phyloP scores from a whole-genome alignment of 495 filamentous ascomycete genomes.

The Tuber magnatum region DNA sequence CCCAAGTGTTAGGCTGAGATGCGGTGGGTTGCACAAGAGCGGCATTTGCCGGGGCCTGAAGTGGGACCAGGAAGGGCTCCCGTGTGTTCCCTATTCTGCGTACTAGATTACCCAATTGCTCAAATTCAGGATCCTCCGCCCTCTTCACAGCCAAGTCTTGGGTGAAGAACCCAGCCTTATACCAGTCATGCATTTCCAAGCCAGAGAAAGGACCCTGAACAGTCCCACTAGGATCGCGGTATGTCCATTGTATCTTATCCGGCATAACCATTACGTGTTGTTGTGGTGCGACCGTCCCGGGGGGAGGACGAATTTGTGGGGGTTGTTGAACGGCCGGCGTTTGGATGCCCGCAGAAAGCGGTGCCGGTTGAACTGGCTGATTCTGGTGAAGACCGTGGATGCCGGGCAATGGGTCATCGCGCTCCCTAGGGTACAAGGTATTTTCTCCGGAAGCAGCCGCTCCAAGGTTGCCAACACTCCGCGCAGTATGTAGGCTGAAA shows the following conservation, averaged over 20 bases:
- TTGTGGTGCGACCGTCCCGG: constrained; percentile 34
- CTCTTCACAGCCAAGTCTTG: constrained; percentile 90
- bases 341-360: constrained; percentile 28
- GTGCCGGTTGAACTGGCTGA: constrained; percentile 24
- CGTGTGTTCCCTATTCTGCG: constrained; percentile 93
- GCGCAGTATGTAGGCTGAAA: constrained; percentile 44
- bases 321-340: constrained; percentile 26
- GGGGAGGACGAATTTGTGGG: constrained; percentile 36
- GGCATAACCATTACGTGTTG: constrained; percentile 97
- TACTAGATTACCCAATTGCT: constrained; percentile 91
- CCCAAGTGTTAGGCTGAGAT: constrained; percentile 37
- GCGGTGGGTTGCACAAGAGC: constrained; percentile 48
- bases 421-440: constrained; percentile 40
- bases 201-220: constrained; percentile 93
- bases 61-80: constrained; percentile 93
- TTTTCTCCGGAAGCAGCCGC: constrained; percentile 43
- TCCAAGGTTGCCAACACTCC: constrained; percentile 44
- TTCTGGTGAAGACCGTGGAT: constrained; percentile 32
- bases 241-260: constrained; percentile 97
- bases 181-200: constrained; percentile 99
- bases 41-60: constrained; percentile 54
- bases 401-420: constrained; percentile 33
- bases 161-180: constrained; percentile 96
- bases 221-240: constrained; percentile 84
- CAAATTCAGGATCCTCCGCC: constrained; percentile 83